These are phyloP conservation scores for Lonicera japonica DNA, from an alignment of 129 eudicot genomes.

Conservation along the genomic window DNA sequence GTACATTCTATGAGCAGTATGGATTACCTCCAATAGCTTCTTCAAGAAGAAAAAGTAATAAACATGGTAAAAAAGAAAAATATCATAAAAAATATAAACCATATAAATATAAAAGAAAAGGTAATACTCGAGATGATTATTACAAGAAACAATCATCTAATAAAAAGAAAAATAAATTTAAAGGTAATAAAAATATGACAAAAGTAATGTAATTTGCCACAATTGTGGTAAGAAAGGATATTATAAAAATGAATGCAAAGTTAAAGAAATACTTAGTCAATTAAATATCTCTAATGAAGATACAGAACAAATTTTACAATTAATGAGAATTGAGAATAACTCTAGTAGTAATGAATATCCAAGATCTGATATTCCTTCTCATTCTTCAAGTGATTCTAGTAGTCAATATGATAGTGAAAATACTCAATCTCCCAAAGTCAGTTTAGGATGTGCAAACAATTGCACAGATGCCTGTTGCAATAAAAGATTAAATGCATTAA, in stretches of 20 bases:
- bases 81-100: background rate
- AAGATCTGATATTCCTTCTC: background rate
- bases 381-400: background rate
- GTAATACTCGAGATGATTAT: background rate
- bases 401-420: too few relatives aligned
- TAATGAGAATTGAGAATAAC: background rate
- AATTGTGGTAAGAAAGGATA: background rate
- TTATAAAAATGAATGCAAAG: background rate
- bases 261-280: background rate
- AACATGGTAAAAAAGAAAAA: background rate
- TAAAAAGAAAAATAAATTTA: background rate
- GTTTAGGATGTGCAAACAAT: background rate
- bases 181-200: background rate
- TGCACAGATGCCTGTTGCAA: background rate
- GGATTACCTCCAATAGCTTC: background rate
- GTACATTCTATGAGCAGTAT: background rate
- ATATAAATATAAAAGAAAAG: too few relatives aligned
- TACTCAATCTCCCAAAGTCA: background rate
- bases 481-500: background rate
- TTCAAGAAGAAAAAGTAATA: background rate
- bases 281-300: background rate
- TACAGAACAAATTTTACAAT: background rate
- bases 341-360: background rate
- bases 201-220: background rate
- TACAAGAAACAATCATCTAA: background rate